Conservation (phyloP, 1,284 basidiomycete genomes). For the Cutaneotrichosporon daszewskae region DNA sequence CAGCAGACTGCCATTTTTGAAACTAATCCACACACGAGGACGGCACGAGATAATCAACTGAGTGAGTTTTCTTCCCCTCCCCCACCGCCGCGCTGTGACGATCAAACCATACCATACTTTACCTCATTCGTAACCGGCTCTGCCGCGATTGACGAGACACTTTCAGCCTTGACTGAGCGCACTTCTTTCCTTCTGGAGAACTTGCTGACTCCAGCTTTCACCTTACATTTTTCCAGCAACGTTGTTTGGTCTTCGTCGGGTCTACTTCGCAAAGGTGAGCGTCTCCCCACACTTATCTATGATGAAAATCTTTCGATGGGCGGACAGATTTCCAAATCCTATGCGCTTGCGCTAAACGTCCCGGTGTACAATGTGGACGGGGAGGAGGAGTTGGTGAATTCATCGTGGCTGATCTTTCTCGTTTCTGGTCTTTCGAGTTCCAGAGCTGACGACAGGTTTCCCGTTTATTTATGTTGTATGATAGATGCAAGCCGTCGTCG, state of each 20-base stretch:
- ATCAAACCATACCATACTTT: constrained; percentile 43
- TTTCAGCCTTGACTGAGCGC: constrained; percentile 48
- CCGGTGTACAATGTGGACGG: constrained; percentile 45
- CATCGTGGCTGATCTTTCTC: too few relatives aligned
- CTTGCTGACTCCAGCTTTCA: neutral
- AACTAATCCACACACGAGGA: neutral
- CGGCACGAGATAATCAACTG: neutral
- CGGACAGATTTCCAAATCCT: constrained; percentile 39
- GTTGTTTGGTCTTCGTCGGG: neutral
- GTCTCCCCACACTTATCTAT: neutral
- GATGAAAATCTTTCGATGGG: constrained; percentile 43
- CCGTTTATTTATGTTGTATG: neutral
- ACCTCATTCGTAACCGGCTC: constrained; percentile 42
- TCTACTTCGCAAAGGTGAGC: neutral
- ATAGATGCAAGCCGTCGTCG: neutral
- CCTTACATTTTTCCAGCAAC: neutral
- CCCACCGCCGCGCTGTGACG: constrained; percentile 30
- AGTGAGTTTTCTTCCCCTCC: constrained; percentile 19
- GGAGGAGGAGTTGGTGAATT: constrained; percentile 37
- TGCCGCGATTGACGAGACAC: constrained; percentile 41
- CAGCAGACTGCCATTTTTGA: constrained; percentile 1
- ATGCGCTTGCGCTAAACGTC: constrained; percentile 36
- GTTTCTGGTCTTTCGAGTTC: too few relatives aligned
- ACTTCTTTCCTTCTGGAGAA: neutral
- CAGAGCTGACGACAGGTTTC: too few relatives aligned